Evolutionary conservation across 148 eudicot genomes (phyloP).

Genomic region (Dianthus caryophyllus): DNA sequence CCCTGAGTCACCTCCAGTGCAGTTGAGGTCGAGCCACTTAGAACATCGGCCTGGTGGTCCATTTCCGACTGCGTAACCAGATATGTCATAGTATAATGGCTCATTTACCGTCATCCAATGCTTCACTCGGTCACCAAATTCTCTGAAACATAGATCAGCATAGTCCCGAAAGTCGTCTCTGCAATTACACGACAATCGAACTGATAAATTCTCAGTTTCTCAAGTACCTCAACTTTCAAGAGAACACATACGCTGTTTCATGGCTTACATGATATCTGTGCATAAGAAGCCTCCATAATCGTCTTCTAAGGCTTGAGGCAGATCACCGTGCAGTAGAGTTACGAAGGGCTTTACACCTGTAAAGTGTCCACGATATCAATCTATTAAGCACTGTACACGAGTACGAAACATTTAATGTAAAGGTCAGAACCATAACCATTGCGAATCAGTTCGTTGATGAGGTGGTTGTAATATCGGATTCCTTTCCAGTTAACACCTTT

Average conservation of each 20-base stretch:
- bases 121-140: constrained; percentile 39
- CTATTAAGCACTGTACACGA: not conserved
- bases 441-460: constrained; percentile 41
- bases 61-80: constrained; percentile 27
- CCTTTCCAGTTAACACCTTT: constrained; percentile 45
- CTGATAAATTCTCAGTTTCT: no score
- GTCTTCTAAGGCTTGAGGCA: constrained; percentile 42
- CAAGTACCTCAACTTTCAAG: no score
- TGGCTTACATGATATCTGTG: constrained; percentile 34
- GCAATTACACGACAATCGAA: not conserved
- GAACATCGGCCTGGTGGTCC: constrained; percentile 36
- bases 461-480: constrained; percentile 46
- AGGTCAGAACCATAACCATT: constrained; percentile 27
- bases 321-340: constrained; percentile 41
- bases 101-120: constrained; percentile 38
- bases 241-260: not conserved
- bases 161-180: constrained; percentile 39
- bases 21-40: constrained; percentile 27
- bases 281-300: constrained; percentile 48
- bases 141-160: constrained; percentile 35
- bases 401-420: not conserved
- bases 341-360: constrained; percentile 47
- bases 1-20: constrained; percentile 37
- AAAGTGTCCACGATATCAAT: constrained; percentile 5
- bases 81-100: constrained; percentile 18